Conservation (phyloP, 345 rosid species). For the Salix caprea region DNA sequence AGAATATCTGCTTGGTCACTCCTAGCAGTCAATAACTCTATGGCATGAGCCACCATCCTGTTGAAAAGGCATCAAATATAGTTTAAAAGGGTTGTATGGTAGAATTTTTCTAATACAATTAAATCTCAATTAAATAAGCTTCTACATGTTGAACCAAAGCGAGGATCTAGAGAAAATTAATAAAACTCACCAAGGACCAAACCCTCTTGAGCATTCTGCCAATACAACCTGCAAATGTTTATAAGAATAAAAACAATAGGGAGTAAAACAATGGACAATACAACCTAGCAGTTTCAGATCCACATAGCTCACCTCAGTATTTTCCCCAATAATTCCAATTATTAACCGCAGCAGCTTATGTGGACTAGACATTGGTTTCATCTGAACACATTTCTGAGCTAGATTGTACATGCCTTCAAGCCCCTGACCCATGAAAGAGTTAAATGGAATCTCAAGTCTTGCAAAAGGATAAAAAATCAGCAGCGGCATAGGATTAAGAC, state of each 20-base stretch:
- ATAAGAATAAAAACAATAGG: neutral
- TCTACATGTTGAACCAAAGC: neutral
- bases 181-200: conserved; percentile 81
- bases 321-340: conserved; percentile 82
- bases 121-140: no score
- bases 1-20: conserved; percentile 67
- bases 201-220: conserved; percentile 88
- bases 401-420: conserved; percentile 82
- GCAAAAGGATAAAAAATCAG: neutral
- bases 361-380: conserved; percentile 55
- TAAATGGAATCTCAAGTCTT: conserved; percentile 7
- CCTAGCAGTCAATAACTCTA: conserved; percentile 77
- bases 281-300: neutral
- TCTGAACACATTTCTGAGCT: conserved; percentile 76
- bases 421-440: conserved; percentile 50
- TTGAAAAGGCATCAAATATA: conserved; percentile 13
- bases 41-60: conserved; percentile 95
- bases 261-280: neutral
- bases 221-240: conserved; percentile 63
- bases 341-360: conserved; percentile 70
- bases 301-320: conserved; percentile 59
- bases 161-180: conserved; percentile 4
- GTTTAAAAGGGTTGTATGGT: neutral
- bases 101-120: no score
- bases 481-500: conserved; percentile 5